Evolutionary conservation across 1,139 yeast genomes (phyloP).

Genomic region (Debaryomyces psychrophilus): DNA sequence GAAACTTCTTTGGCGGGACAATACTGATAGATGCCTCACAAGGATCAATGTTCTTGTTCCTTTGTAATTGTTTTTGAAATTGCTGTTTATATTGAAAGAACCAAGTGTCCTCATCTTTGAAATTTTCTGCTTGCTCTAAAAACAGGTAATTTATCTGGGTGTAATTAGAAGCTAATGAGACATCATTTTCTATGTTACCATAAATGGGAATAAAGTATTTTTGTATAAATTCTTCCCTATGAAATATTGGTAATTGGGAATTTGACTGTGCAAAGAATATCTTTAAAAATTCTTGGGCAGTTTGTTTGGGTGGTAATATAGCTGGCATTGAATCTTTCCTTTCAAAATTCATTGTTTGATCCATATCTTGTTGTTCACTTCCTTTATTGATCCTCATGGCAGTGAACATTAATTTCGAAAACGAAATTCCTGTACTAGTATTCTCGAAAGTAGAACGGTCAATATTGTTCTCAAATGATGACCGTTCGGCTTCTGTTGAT

Average conservation of each 20-base stretch:
- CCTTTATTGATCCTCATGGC: conserved; percentile 64
- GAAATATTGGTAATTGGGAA: conserved; percentile 79
- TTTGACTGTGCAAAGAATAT: conserved; percentile 79
- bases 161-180: conserved; percentile 64
- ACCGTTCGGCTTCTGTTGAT: not conserved
- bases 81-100: conserved; percentile 36
- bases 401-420: conserved; percentile 74
- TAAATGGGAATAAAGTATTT: conserved; percentile 76
- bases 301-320: conserved; percentile 66
- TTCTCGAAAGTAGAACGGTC: not conserved
- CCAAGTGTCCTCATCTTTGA: conserved; percentile 48
- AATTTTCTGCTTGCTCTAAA: conserved; percentile 14
- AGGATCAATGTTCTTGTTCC: conserved; percentile 25
- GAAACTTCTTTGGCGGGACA: conserved; percentile 49
- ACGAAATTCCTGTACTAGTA: conserved; percentile 44
- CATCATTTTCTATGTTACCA: conserved; percentile 60
- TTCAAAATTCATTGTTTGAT: conserved; percentile 19
- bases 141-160: conserved; percentile 48
- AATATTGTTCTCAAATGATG: not conserved
- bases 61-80: conserved; percentile 29
- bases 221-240: conserved; percentile 72
- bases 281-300: conserved; percentile 69
- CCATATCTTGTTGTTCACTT: conserved; percentile 10
- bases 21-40: conserved; percentile 39
- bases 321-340: conserved; percentile 42